These are phyloP conservation scores for Paecilomyces fulvus DNA, from an alignment of 2,329 filamentous ascomycete species.

Conservation along the genomic window DNA sequence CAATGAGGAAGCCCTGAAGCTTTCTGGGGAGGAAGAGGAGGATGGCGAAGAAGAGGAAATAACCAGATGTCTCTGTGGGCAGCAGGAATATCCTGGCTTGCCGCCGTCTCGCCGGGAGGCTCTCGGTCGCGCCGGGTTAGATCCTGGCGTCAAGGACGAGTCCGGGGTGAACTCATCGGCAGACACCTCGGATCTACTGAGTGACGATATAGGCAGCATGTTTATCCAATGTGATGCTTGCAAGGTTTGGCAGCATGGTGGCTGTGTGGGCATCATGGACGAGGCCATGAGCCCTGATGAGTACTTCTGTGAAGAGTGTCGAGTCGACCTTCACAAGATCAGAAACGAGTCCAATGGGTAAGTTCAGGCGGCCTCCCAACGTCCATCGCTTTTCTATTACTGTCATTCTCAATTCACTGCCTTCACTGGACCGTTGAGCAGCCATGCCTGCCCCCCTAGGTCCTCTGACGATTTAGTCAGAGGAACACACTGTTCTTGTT, in stretches of 20 bases:
- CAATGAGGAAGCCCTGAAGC: constrained; percentile 46
- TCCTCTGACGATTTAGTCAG: background rate
- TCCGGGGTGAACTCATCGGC: constrained; percentile 50
- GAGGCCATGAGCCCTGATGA: constrained; percentile 89
- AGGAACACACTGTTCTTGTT: background rate
- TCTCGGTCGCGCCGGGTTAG: constrained; percentile 47
- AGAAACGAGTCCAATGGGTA: constrained; percentile 77
- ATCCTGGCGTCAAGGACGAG: constrained; percentile 47
- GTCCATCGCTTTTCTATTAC: background rate
- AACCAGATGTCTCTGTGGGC: constrained; percentile 89
- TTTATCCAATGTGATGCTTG: constrained; percentile 98
- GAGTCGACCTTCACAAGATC: constrained; percentile 82
- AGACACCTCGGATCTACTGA: constrained; percentile 52
- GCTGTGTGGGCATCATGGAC: constrained; percentile 93
- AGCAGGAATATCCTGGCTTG: constrained; percentile 86
- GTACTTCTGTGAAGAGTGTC: constrained; percentile 95
- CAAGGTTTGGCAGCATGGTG: constrained; percentile 98
- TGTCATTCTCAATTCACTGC: background rate
- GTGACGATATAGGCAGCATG: constrained; percentile 83
- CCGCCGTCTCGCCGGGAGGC: constrained; percentile 50
- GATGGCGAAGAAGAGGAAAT: constrained; percentile 82
- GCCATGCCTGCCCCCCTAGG: background rate
- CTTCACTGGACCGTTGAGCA: background rate
- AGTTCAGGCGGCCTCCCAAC: constrained; percentile 30
- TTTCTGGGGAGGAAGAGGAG: constrained; percentile 42